Evolutionary conservation across 306 rosid genomes (phyloP), one percentile per base, ranked within the genome.

Genomic region (Mimosa pudica): DNA sequence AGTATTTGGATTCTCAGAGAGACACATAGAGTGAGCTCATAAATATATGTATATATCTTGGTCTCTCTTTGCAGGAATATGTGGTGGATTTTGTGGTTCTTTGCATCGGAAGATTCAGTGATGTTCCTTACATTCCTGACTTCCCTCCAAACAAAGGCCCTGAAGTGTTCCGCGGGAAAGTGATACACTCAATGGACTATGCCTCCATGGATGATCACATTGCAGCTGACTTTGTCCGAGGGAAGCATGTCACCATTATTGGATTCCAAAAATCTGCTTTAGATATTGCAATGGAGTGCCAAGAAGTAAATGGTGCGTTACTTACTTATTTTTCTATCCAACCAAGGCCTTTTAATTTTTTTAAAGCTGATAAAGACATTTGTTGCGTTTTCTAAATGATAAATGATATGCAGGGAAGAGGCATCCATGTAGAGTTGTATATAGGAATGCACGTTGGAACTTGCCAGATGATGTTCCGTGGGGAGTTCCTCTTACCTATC

Each of bases 81-180:
- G 16, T 42, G 10, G 88, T 92, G 69, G 93, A 89, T 79, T 92
- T 92, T 67, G 85, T 89, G 81, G 77, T 92, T 58, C 90, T 92
- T 8, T 92, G 94, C 89, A 72, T 87, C 2, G 97, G 94, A 10
- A 77, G 94, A 71, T 92, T 92, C 83, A 88, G 93, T 70, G 94
- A 85, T 20, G 79, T 90, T 46, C 97, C 97, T 16, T 80, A 90
- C 77, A 86, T 92, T 44, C 97, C 95, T 11, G 80, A 87, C 60
- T 92, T 92, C 60, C 94, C 92, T 46, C 76, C 75, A 45, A 83
- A 87, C 54, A 72, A 41, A 9, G 97, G 94, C 0, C 94, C 90
- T 20, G 82, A 92, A 72, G 81, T 51, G 2, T 90, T 92, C 30
- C 55, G 62, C 16, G 90, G 94, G 33, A 48, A 74, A 57, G 94